phyloP scores from a whole-genome alignment of 2,329 filamentous ascomycete genomes.

The Aschersonia sp. region DNA sequence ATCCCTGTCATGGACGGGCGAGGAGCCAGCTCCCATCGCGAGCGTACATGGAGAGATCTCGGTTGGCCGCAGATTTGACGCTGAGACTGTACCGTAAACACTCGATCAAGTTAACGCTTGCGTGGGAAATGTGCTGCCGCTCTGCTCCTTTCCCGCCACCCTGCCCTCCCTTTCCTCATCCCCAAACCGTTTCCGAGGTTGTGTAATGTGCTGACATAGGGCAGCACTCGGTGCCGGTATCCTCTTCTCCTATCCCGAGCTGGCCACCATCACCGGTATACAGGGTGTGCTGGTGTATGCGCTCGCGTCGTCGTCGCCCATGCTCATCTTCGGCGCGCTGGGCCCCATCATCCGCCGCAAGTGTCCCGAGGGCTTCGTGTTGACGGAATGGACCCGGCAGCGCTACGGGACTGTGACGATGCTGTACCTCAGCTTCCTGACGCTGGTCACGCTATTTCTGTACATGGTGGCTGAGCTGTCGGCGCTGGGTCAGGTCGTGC shows the following conservation, averaged over 20 bases:
- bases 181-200: conserved; percentile 10
- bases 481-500: conserved; percentile 66
- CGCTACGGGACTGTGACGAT: conserved; percentile 57
- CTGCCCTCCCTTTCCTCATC: conserved; percentile 5
- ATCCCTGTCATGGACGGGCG: too few relatives aligned
- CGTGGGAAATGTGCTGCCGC: conserved; percentile 96
- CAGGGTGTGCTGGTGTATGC: conserved; percentile 70
- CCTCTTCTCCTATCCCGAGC: conserved; percentile 68
- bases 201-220: conserved; percentile 23
- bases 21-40: too few relatives aligned
- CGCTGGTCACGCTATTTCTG: conserved; percentile 66
- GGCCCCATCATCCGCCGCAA: conserved; percentile 66
- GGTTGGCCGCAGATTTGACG: conserved; percentile 38
- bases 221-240: conserved; percentile 73
- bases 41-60: not conserved
- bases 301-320: conserved; percentile 54
- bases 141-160: conserved; percentile 28
- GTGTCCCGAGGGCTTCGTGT: conserved; percentile 70
- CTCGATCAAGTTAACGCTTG: conserved; percentile 99
- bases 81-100: conserved; percentile 94
- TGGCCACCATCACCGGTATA: conserved; percentile 64
- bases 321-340: conserved; percentile 60
- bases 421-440: conserved; percentile 63
- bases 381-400: conserved; percentile 74
- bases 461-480: conserved; percentile 82